Percentiles rank a stretch among this genome's conserved stretches.
Evolutionary conservation across 768 basidiomycete genomes (phyloP).

Genomic region (Termitomyces heimii): DNA sequence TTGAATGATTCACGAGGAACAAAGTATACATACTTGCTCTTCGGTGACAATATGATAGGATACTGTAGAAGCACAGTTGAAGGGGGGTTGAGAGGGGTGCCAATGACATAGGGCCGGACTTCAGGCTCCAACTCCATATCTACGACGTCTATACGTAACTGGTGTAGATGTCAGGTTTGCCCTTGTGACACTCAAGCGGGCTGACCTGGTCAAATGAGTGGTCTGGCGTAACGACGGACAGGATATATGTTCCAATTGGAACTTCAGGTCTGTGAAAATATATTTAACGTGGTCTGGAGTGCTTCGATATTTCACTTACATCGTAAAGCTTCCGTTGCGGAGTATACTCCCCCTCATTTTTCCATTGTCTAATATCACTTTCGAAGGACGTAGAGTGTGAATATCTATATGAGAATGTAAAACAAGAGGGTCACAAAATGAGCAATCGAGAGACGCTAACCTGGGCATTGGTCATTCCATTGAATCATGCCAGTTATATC

Average conservation of each 20-base stretch:
- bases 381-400: conserved; percentile 44
- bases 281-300: neutral
- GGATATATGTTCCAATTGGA: conserved; percentile 59
- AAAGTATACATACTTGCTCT: conserved; percentile 58
- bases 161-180: conserved; percentile 6
- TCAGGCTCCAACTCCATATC: conserved; percentile 33
- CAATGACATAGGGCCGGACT: conserved; percentile 58
- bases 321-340: conserved; percentile 55
- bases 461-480: conserved; percentile 68
- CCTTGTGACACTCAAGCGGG: neutral
- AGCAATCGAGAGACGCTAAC: conserved; percentile 25
- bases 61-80: conserved; percentile 50
- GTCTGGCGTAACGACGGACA: conserved; percentile 65
- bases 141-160: conserved; percentile 68
- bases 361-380: conserved; percentile 58
- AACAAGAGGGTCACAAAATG: neutral
- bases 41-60: conserved; percentile 52
- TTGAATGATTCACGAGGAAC: conserved; percentile 69
- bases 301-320: conserved; percentile 37
- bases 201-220: conserved; percentile 65
- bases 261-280: conserved; percentile 50
- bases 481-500: conserved; percentile 58
- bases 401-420: conserved; percentile 9
- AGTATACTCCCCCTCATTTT: conserved; percentile 46
- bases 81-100: conserved; percentile 61